Conservation (phyloP, 1,284 basidiomycete genomes). For the Ganoderma sp. region DNA sequence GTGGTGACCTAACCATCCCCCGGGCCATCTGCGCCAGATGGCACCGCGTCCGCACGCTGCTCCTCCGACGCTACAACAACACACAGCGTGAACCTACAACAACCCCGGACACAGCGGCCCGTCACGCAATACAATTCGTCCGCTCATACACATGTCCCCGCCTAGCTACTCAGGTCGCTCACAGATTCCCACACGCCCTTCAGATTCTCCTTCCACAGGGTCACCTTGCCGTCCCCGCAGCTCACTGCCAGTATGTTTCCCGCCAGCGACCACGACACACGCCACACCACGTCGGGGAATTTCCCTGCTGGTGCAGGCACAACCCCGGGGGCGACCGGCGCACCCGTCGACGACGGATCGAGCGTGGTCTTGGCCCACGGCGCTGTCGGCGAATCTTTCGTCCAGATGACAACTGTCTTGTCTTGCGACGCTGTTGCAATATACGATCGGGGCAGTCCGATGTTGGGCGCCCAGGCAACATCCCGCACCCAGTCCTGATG, state of each 20-base stretch:
- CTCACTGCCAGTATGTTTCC: conserved; percentile 97
- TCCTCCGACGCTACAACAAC: not conserved
- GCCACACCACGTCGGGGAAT: conserved; percentile 97
- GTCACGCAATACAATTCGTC: not conserved
- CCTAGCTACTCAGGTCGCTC: conserved; percentile 84
- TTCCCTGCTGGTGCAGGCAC: conserved; percentile 61
- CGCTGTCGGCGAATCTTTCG: conserved; percentile 78
- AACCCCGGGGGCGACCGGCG: conserved; percentile 44
- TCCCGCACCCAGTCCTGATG: conserved; percentile 99
- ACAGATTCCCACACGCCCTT: conserved; percentile 97
- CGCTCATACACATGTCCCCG: not conserved
- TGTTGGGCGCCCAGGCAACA: conserved; percentile 97
- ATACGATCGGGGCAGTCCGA: conserved; percentile 92
- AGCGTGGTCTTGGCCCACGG: conserved; percentile 89
- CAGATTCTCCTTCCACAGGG: conserved; percentile 97
- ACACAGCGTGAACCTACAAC: not conserved
- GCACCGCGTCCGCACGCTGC: not conserved
- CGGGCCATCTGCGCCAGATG: not conserved
- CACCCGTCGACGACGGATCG: conserved; percentile 72
- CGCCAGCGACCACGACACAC: conserved; percentile 95
- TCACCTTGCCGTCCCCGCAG: conserved; percentile 98
- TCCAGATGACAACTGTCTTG: conserved; percentile 94
- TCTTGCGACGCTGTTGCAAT: conserved; percentile 94
- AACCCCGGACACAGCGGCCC: not conserved
- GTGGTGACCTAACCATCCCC: too few relatives aligned